Evolutionary conservation across 2,329 filamentous ascomycete species (phyloP).

Genomic region (Tolypocladium tundrense): DNA sequence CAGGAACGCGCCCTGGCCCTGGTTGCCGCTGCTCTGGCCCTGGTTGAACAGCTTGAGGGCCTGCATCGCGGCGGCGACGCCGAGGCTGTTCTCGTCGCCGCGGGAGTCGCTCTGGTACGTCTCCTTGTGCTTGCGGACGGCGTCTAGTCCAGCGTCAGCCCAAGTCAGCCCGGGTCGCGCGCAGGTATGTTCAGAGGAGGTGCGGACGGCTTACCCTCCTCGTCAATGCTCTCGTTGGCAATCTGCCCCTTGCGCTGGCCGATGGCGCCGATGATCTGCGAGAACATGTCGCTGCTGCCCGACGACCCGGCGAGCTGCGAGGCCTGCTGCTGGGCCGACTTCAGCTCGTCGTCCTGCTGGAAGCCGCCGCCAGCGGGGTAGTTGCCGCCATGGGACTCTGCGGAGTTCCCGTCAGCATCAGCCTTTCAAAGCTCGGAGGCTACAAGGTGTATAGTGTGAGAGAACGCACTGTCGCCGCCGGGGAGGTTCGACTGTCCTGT

Average conservation of each 20-base stretch:
- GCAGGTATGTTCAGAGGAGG: not conserved
- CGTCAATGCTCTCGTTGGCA: slow-evolving; percentile 36
- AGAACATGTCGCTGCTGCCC: slow-evolving; percentile 38
- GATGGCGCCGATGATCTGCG: slow-evolving; percentile 34
- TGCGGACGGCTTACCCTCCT: slow-evolving; percentile 28
- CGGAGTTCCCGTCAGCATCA: not conserved
- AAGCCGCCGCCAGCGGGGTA: slow-evolving; percentile 3
- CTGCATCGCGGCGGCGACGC: slow-evolving; percentile 69
- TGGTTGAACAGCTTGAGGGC: slow-evolving; percentile 70
- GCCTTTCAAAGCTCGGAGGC: not conserved
- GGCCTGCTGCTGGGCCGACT: slow-evolving; percentile 37
- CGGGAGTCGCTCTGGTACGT: slow-evolving; percentile 49
- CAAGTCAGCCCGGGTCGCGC: too few relatives aligned
- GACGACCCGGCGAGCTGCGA: slow-evolving; percentile 33
- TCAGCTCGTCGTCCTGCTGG: slow-evolving; percentile 14
- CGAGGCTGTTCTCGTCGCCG: slow-evolving; percentile 43
- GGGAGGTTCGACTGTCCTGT: slow-evolving; percentile 3
- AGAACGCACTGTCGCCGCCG: slow-evolving; percentile 7
- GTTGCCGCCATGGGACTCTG: slow-evolving; percentile 7
- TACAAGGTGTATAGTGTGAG: not conserved
- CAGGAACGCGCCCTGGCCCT: slow-evolving; percentile 68
- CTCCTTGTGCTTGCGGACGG: slow-evolving; percentile 65
- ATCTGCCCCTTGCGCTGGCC: slow-evolving; percentile 38
- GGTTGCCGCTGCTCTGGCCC: slow-evolving; percentile 33
- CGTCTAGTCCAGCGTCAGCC: slow-evolving; percentile 32